These are phyloP conservation scores for Pichia phayaonensis DNA, from an alignment of 805 yeast genomes.

Conservation along the genomic window DNA sequence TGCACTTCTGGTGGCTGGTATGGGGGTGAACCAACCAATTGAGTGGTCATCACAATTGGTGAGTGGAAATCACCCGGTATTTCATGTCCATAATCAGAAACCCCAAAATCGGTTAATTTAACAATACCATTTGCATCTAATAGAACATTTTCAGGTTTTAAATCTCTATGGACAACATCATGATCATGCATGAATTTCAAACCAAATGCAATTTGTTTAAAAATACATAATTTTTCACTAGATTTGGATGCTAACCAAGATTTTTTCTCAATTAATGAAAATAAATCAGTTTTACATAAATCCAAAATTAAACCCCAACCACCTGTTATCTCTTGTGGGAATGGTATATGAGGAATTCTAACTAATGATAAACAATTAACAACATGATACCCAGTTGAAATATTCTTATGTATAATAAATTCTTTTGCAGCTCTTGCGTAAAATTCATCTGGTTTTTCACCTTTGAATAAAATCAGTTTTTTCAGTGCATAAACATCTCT, in stretches of 20 bases:
- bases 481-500: constrained; percentile 56
- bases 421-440: constrained; percentile 66
- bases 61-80: constrained; percentile 45
- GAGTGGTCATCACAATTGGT: constrained; percentile 32
- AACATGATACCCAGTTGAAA: constrained; percentile 53
- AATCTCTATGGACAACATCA: constrained; percentile 87
- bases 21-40: constrained; percentile 78
- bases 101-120: constrained; percentile 92
- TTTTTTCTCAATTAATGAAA: constrained; percentile 47
- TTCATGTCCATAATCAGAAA: constrained; percentile 62
- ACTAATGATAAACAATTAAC: constrained; percentile 51
- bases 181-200: constrained; percentile 60
- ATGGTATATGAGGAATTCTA: constrained; percentile 52
- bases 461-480: constrained; percentile 52
- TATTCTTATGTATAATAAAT: constrained; percentile 52
- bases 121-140: constrained; percentile 50
- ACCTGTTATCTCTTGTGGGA: constrained; percentile 44
- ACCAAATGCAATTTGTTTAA: constrained; percentile 65
- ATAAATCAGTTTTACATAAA: constrained; percentile 52
- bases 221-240: constrained; percentile 57
- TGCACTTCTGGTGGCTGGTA: constrained; percentile 78
- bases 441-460: constrained; percentile 66
- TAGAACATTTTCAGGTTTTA: constrained; percentile 88
- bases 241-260: constrained; percentile 51
- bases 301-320: constrained; percentile 83